phyloP scores from a whole-genome alignment of 208 protist species.

The Trypanosoma grayi region DNA sequence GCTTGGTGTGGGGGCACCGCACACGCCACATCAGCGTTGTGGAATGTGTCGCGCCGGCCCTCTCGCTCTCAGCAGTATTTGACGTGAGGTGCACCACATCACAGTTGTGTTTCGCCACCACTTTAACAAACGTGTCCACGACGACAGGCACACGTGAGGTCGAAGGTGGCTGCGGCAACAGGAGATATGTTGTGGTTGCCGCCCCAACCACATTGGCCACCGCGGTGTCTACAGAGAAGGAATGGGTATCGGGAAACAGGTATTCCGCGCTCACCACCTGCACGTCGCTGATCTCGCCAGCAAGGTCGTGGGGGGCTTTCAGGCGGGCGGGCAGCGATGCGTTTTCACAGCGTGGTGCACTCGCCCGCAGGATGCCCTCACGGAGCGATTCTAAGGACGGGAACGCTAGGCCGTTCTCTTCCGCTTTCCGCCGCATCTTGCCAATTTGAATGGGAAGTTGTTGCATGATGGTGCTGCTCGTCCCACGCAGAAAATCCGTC shows the following conservation, averaged over 20 bases:
- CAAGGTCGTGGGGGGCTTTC: background rate
- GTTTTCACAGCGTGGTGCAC: background rate
- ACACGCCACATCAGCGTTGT: background rate
- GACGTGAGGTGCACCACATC: too few relatives aligned
- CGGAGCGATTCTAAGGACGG: background rate
- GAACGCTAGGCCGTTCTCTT: background rate
- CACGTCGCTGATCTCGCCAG: constrained; percentile 11
- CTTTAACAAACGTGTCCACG: background rate
- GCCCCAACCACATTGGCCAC: background rate
- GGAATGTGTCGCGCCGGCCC: too few relatives aligned
- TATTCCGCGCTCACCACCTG: background rate
- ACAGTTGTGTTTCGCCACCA: too few relatives aligned
- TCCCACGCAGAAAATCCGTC: background rate
- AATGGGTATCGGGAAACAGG: background rate
- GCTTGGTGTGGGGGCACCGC: too few relatives aligned
- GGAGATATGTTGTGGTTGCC: constrained; percentile 4
- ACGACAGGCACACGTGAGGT: background rate
- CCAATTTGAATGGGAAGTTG: background rate
- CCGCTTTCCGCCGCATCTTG: background rate
- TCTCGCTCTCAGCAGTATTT: too few relatives aligned
- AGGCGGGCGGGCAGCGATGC: background rate
- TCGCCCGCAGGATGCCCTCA: background rate
- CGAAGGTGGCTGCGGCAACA: background rate
- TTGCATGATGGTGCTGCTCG: background rate
- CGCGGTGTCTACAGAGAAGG: background rate